phyloP scores from a whole-genome alignment of 2,329 filamentous ascomycete species.

The Aureobasidium sp. region DNA sequence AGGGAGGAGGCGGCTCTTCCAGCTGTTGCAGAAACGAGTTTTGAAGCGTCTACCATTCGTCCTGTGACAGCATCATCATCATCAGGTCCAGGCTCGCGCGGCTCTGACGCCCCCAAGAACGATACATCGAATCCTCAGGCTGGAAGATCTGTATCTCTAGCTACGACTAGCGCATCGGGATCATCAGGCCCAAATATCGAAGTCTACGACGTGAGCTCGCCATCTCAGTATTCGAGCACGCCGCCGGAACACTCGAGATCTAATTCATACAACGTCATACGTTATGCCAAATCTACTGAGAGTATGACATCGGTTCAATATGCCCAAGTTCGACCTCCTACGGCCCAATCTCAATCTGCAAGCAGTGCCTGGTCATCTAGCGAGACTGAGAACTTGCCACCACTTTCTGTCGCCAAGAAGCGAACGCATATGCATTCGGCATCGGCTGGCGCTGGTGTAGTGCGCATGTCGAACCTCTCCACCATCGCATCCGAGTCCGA shows the following conservation, averaged over 20 bases:
- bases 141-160: neutral
- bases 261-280: conserved; percentile 17
- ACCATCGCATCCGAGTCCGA: conserved; percentile 32
- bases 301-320: conserved; percentile 16
- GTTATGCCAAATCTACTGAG: conserved; percentile 17
- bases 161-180: neutral
- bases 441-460: neutral
- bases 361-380: conserved; percentile 18
- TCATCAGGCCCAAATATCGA: conserved; percentile 2
- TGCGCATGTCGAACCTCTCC: conserved; percentile 24
- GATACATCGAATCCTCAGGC: neutral
- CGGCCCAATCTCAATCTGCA: conserved; percentile 15
- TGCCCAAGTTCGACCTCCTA: conserved; percentile 17
- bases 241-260: conserved; percentile 12
- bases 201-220: conserved; percentile 10
- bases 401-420: conserved; percentile 29
- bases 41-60: conserved; percentile 8
- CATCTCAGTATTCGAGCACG: conserved; percentile 8
- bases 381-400: conserved; percentile 25
- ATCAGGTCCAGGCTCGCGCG: neutral
- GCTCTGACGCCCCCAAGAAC: neutral
- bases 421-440: conserved; percentile 21
- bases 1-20: conserved; percentile 14
- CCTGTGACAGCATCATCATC: conserved; percentile 7
- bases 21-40: conserved; percentile 13